Evolutionary conservation across 495 filamentous ascomycete species (phyloP), one percentile per base, ranked within the genome.

Genomic region (Aspergillus baeticus): DNA sequence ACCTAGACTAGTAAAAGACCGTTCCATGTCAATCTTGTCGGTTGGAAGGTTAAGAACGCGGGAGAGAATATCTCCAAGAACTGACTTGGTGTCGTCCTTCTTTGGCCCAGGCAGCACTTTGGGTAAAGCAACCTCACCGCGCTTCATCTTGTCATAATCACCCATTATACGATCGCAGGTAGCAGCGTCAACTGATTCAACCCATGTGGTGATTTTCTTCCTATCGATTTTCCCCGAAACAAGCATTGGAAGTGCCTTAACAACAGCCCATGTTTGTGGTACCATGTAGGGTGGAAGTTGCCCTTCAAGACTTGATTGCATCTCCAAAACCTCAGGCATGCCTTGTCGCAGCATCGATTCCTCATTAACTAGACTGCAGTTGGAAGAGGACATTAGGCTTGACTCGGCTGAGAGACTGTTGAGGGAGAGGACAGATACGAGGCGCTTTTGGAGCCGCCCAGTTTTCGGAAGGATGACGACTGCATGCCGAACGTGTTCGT

Each of bases 211-310:
- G 44, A 80, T 73, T 48, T 66, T 65, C 52, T 80, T 79, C 7
- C 76, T 60, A 48, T 80, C 77, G 7, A 78, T 59, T 55, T 81
- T 81, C 10, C 76, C 76, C 10, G 76, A 79, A 2, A 77, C 71
- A 33, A 75, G 65, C 66, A 77, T 72, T 4, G 78, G 78, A 4
- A 81, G 60, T 15, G 62, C 63, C 34, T 73, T 67, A 20, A 80
- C 60, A 6, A 73, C 54, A 13, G 72, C 70, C 71, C 71, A 81
- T 1, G 71, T 66, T 23, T 77, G 65, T 0, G 77, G 77, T 2
- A 78, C 68, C 78, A 81, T 81, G 62, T 79, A 78, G 7, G 69
- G 57, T 0, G 77, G 77, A 3, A 80, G 52, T 23, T 72, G 66
- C 2, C 37, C 41, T 51, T 69, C 64, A n/a, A 77, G 62, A 22